Conservation (phyloP, 2,329 filamentous ascomycete species). For the Calonectria honghensis region DNA sequence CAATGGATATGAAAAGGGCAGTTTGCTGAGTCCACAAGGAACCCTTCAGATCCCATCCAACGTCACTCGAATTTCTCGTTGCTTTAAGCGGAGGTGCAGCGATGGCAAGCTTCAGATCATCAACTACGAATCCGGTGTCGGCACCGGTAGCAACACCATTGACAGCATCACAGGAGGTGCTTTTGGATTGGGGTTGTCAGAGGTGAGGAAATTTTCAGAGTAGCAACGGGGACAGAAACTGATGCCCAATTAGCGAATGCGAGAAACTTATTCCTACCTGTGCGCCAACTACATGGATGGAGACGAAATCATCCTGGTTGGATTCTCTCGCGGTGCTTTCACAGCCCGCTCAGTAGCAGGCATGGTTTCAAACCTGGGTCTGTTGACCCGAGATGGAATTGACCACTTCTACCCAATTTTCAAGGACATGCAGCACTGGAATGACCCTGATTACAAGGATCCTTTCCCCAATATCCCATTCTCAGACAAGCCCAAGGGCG, state of each 20-base stretch:
- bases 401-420: constrained; percentile 74
- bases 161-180: constrained; percentile 72
- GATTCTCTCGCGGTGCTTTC: constrained; percentile 76
- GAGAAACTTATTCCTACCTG: constrained; percentile 78
- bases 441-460: constrained; percentile 66
- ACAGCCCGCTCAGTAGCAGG: constrained; percentile 74
- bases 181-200: constrained; percentile 72
- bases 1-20: constrained; percentile 66
- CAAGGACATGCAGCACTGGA: constrained; percentile 74
- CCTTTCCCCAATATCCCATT: constrained; percentile 69
- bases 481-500: constrained; percentile 68
- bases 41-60: constrained; percentile 73
- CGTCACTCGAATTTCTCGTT: constrained; percentile 76
- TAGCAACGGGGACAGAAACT: not conserved
- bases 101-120: constrained; percentile 75
- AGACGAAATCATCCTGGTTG: constrained; percentile 74
- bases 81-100: constrained; percentile 70
- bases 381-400: constrained; percentile 72
- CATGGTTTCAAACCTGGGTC: constrained; percentile 70
- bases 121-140: constrained; percentile 77
- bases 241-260: constrained; percentile 66
- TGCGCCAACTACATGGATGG: constrained; percentile 77
- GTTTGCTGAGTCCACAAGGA: constrained; percentile 60
- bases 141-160: constrained; percentile 70
- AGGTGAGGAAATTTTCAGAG: constrained; percentile 60